phyloP scores from a whole-genome alignment of 805 yeast species.

The Saturnispora dispora region DNA sequence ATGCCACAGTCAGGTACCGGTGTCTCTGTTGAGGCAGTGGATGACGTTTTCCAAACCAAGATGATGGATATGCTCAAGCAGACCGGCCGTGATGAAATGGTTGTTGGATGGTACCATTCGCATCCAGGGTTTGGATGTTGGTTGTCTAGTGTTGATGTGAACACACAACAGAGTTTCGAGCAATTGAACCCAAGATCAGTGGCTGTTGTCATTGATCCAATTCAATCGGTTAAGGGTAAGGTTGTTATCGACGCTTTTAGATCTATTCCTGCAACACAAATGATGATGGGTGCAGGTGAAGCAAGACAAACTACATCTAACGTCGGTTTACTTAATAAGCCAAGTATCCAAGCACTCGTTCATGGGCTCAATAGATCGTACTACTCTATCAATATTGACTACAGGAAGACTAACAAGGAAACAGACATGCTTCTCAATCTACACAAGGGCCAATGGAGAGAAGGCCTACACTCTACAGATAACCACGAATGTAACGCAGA shows the following conservation, averaged over 20 bases:
- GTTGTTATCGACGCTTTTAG: constrained; percentile 98
- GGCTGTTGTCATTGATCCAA: constrained; percentile 97
- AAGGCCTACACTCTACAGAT: constrained; percentile 73
- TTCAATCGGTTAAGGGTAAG: constrained; percentile 96
- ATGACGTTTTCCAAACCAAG: constrained; percentile 95
- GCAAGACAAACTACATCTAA: constrained; percentile 97
- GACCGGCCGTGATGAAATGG: constrained; percentile 99
- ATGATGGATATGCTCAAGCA: constrained; percentile 99
- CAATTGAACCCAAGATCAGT: constrained; percentile 93
- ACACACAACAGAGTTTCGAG: constrained; percentile 96
- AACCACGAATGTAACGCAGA: constrained; percentile 76
- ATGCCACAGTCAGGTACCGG: constrained; percentile 99
- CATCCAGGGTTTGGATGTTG: constrained; percentile 99
- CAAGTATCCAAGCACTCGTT: constrained; percentile 91
- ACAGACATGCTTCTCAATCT: constrained; percentile 88
- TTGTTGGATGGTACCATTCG: constrained; percentile 99
- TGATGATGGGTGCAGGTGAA: constrained; percentile 96
- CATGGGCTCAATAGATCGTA: constrained; percentile 97
- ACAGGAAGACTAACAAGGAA: constrained; percentile 84
- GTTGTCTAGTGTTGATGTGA: constrained; percentile 95
- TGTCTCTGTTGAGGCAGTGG: constrained; percentile 97
- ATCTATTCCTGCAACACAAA: constrained; percentile 74
- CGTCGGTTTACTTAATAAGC: constrained; percentile 90
- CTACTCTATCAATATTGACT: constrained; percentile 90
- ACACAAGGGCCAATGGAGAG: constrained; percentile 94